These are phyloP conservation scores for Amanita jacksonii DNA, from an alignment of 768 basidiomycete genomes.

Conservation along the genomic window DNA sequence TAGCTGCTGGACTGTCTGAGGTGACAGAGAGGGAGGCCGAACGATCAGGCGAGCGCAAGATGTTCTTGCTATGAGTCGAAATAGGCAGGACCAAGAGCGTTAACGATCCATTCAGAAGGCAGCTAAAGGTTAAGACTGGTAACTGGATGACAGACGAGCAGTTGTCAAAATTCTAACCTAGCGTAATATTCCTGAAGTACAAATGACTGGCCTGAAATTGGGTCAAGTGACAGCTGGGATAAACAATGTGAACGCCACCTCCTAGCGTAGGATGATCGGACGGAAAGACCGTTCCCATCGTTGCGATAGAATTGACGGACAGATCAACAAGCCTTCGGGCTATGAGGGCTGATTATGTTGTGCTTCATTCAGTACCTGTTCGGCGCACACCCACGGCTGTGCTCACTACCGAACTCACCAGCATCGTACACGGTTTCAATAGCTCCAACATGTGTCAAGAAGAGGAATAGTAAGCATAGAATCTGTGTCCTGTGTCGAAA, in stretches of 20 bases:
- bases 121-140: conserved; percentile 22
- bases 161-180: conserved; percentile 13
- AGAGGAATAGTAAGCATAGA: too few relatives aligned
- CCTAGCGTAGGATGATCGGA: conserved; percentile 27
- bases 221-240: not conserved
- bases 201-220: conserved; percentile 32
- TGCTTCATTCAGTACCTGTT: not conserved
- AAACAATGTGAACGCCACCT: conserved; percentile 19
- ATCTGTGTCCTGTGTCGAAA: too few relatives aligned
- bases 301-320: conserved; percentile 30
- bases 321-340: conserved; percentile 32
- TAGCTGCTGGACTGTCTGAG: conserved; percentile 30
- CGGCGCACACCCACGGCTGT: not conserved
- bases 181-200: conserved; percentile 48
- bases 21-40: conserved; percentile 36
- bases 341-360: conserved; percentile 24
- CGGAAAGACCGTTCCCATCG: conserved; percentile 42
- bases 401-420: conserved; percentile 21
- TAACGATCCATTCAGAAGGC: conserved; percentile 42
- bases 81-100: conserved; percentile 43
- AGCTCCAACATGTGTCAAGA: conserved; percentile 11
- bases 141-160: not conserved
- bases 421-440: conserved; percentile 39
- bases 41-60: conserved; percentile 28
- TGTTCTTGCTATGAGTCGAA: conserved; percentile 43